Conservation (phyloP, 2,329 filamentous ascomycete genomes). For the Parastagonospora avenae region DNA sequence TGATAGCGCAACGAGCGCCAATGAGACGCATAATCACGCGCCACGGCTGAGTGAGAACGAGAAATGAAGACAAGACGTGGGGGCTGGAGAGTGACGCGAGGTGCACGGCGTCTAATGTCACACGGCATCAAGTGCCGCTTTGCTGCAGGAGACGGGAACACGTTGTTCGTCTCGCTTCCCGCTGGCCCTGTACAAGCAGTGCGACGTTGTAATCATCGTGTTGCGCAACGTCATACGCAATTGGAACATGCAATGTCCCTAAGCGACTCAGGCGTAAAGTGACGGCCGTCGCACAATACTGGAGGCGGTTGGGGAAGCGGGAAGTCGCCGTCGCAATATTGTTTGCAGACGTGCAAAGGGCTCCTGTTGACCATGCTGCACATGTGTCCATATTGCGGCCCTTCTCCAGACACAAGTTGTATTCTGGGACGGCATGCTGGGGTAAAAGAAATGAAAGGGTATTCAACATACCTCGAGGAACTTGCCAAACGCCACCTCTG, state of each 20-base stretch:
- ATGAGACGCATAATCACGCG: not conserved
- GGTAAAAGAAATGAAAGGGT: constrained; percentile 7
- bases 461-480: constrained; percentile 79
- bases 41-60: constrained; percentile 2
- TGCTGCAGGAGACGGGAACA: constrained; percentile 20
- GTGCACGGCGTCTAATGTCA: constrained; percentile 21
- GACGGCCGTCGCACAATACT: constrained; percentile 34
- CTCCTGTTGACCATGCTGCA: not conserved
- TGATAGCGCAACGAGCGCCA: not conserved
- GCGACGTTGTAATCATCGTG: constrained; percentile 18
- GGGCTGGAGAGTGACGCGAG: constrained; percentile 1
- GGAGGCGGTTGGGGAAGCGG: not conserved
- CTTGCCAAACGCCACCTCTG: constrained; percentile 90
- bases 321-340: not conserved
- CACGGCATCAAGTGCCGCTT: constrained; percentile 30
- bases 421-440: constrained; percentile 1
- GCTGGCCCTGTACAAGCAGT: constrained; percentile 24
- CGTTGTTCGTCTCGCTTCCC: constrained; percentile 6
- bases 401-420: too few species aligned
- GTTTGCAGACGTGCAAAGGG: not conserved
- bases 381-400: too few species aligned
- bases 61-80: not conserved
- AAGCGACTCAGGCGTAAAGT: constrained; percentile 31
- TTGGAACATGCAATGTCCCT: constrained; percentile 21
- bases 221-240: constrained; percentile 13